Percentiles rank a stretch among this genome's conserved stretches.
phyloP scores from a whole-genome alignment of 129 eudicot species.

The Helichrysum umbraculigerum region DNA sequence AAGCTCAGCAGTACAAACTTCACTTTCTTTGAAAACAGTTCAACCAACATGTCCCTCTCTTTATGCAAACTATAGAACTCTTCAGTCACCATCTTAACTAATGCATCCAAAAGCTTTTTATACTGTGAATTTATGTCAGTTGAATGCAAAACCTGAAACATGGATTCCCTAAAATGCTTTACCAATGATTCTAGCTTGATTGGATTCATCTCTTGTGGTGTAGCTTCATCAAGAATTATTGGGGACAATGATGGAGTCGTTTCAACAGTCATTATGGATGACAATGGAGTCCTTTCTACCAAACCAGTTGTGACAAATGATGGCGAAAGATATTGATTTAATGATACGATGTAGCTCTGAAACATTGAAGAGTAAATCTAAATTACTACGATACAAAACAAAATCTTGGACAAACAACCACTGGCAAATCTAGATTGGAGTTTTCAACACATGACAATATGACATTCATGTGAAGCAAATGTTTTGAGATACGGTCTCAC shows the following conservation, averaged over 20 bases:
- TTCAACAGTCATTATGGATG: conserved; percentile 5
- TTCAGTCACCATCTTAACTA: conserved; percentile 29
- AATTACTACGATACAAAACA: conserved; percentile 13
- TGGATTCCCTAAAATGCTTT: conserved; percentile 26
- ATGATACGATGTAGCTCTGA: conserved; percentile 35
- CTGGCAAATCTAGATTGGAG: background rate
- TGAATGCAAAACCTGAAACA: conserved; percentile 34
- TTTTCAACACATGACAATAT: background rate
- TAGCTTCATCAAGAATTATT: conserved; percentile 4
- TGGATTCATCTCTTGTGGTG: conserved; percentile 7
- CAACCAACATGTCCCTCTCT: background rate
- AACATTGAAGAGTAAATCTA: conserved; percentile 14
- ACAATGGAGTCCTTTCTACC: conserved; percentile 20
- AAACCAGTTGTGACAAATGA: conserved; percentile 11
- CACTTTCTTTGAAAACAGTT: conserved; percentile 27
- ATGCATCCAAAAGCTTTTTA: conserved; percentile 34
- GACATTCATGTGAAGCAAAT: background rate
- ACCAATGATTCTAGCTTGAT: conserved; percentile 24
- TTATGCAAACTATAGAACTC: conserved; percentile 34
- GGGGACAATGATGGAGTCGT: conserved; percentile 17
- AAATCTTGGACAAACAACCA: background rate
- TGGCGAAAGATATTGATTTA: conserved; percentile 33
- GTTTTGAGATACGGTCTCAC: background rate
- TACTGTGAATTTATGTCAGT: conserved; percentile 26
- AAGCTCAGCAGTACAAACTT: conserved; percentile 24